These are phyloP conservation scores for Edaphochlamys debaryana DNA, from an alignment of 139 green algal species.

Conservation along the genomic window DNA sequence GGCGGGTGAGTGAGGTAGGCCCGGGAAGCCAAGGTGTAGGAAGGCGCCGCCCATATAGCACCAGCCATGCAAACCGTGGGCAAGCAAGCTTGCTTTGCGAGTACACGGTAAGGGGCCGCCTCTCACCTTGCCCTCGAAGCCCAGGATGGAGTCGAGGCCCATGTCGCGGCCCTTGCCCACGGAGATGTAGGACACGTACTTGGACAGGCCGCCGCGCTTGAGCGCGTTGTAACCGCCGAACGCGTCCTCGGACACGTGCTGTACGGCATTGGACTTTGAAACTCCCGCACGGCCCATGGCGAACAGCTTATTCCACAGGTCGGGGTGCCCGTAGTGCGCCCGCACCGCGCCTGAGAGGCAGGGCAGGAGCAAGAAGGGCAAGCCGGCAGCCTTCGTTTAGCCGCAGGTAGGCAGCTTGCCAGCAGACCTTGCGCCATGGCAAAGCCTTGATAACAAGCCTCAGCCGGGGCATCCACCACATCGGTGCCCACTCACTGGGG, in stretches of 20 bases:
- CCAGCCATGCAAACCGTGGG: too few relatives aligned
- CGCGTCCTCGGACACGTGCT: slow-evolving; percentile 78
- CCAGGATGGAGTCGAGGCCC: slow-evolving; percentile 87
- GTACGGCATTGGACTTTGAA: slow-evolving; percentile 46
- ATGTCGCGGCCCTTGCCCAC: slow-evolving; percentile 79
- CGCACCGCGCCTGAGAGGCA: slow-evolving; percentile 66
- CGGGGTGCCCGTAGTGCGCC: slow-evolving; percentile 95
- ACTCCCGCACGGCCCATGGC: slow-evolving; percentile 37
- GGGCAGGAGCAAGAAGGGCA: too few relatives aligned
- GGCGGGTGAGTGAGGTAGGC: neutral
- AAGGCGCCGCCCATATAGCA: neutral
- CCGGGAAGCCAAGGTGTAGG: neutral
- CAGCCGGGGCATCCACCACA: too few relatives aligned
- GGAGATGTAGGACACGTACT: slow-evolving; percentile 63
- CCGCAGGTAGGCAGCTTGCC: too few relatives aligned
- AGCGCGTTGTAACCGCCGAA: slow-evolving; percentile 80
- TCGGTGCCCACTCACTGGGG: slow-evolving; percentile 67
- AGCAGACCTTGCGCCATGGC: too few relatives aligned
- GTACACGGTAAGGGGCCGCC: too few relatives aligned
- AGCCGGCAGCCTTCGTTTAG: too few relatives aligned
- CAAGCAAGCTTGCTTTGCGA: too few relatives aligned
- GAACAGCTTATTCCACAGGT: slow-evolving; percentile 88
- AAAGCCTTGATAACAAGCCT: too few relatives aligned
- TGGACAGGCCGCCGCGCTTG: slow-evolving; percentile 75
- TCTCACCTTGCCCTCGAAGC: slow-evolving; percentile 85